Evolutionary conservation across 2,329 filamentous ascomycete species (phyloP).

Genomic region (Neonectria sp.): DNA sequence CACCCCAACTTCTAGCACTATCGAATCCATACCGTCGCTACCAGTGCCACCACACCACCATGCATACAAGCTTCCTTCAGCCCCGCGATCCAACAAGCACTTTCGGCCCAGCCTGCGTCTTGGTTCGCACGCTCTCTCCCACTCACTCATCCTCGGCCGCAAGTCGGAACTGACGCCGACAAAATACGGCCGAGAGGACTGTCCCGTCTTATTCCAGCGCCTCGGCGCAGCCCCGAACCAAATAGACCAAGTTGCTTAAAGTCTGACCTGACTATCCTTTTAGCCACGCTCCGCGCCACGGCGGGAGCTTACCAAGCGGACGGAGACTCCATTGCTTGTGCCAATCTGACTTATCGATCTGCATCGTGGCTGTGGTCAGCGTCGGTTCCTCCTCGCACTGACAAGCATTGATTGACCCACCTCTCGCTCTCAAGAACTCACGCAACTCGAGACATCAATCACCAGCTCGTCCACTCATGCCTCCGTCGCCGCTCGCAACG

Average conservation of each 20-base stretch:
- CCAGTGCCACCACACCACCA: neutral
- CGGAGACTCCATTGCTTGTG: neutral
- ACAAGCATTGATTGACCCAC: neutral
- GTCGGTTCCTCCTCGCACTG: neutral
- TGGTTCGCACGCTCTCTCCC: neutral
- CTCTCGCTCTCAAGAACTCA: neutral
- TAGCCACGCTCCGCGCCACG: neutral
- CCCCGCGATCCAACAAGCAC: neutral
- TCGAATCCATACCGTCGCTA: neutral
- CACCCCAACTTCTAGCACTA: neutral
- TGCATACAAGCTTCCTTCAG: neutral
- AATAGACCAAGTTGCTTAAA: neutral
- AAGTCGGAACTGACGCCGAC: neutral
- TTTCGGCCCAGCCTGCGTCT: neutral
- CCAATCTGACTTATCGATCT: neutral
- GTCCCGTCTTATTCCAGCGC: neutral
- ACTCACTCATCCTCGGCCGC: slow-evolving; percentile 9
- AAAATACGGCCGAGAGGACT: neutral
- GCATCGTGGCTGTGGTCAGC: slow-evolving; percentile 8
- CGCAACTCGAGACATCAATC: neutral
- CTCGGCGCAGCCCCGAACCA: neutral
- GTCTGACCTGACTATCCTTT: neutral
- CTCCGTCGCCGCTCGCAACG: neutral
- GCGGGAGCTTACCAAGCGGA: neutral
- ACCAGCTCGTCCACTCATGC: neutral